phyloP scores from a whole-genome alignment of 345 rosid genomes.

The Rhodamnia rubescens region DNA sequence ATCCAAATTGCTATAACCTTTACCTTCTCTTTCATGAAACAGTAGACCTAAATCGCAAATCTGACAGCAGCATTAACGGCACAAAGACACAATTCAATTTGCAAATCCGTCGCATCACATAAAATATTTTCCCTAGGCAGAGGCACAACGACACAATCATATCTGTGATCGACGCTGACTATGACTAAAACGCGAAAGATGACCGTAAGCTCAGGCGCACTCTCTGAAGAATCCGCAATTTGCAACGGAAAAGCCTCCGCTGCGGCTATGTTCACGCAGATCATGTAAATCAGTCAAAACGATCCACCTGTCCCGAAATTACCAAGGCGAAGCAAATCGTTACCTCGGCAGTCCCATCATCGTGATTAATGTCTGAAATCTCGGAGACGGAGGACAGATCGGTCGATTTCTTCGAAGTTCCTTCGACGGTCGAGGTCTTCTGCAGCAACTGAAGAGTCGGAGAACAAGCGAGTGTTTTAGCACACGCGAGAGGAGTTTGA shows the following conservation, averaged over 20 bases:
- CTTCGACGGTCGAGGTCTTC: neutral
- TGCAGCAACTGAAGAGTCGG: neutral
- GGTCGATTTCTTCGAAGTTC: neutral
- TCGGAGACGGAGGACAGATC: slow-evolving; percentile 9
- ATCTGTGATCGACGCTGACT: neutral
- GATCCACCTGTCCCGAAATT: neutral
- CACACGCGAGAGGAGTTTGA: neutral
- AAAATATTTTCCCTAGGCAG: neutral
- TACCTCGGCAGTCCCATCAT: slow-evolving; percentile 2
- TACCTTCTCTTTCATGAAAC: neutral
- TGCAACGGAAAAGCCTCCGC: neutral
- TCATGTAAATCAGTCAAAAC: neutral
- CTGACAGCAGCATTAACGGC: neutral
- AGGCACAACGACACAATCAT: neutral
- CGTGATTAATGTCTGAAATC: neutral
- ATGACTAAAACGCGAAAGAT: neutral
- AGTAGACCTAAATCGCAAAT: neutral
- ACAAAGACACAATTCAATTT: neutral
- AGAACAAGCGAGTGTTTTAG: neutral
- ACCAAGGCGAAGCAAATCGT: neutral
- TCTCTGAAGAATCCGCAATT: neutral
- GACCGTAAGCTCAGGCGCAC: neutral
- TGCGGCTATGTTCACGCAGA: neutral
- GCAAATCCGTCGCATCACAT: neutral
- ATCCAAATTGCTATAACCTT: neutral